Base-by-base conservation (phyloP, 352 stramenopile species). In the Phytopythium kandeliae region DNA sequence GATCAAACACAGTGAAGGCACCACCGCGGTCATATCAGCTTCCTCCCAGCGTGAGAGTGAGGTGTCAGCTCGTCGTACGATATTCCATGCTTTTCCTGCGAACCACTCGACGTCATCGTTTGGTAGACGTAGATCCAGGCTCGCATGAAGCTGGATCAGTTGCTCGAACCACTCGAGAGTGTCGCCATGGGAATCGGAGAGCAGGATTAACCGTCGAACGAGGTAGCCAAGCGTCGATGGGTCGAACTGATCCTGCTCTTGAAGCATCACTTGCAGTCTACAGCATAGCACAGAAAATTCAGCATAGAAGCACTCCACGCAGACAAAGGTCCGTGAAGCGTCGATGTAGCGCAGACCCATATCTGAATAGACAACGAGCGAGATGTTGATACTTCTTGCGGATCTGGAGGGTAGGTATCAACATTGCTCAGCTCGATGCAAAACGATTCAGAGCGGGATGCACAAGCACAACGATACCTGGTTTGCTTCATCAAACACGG, bases 21-120 rank as follows among this genome's bases (percentile, higher is more conserved):
- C 0, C n/a, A 26, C 4, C 26, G 19, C 19, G 0, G 12, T 12
- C 21, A 0, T 30, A 11, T 4, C 38, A 45, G 38, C 21, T 12
- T 5, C 0, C 12, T 42, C 4, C 28, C 4, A 25, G 17, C 15
- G 9, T 41, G 4, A 3, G 17, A 25, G n/a, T 9, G 21, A 51
- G 45, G 10, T 34, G 16, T 31, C 24, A 12, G 22, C 31, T 7
- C 2, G 12, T 70, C 63, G 36, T 71, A 92, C 81, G 36, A 82
- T 72, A 30, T 92, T 92, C 81, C 81, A 92, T 3, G 74, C 63
- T 51, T 85, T 89, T n/a, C 55, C 63, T 24, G 86, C 60, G 33
- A 92, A 78, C 78, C 81, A 92, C 53, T 92, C 81, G 25, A 73
- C 40, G 31, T 89, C 78, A 26, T 69, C 26, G 11, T 77, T 72